phyloP scores from a whole-genome alignment of 352 stramenopile genomes.

The Globisporangium iwayamae region DNA sequence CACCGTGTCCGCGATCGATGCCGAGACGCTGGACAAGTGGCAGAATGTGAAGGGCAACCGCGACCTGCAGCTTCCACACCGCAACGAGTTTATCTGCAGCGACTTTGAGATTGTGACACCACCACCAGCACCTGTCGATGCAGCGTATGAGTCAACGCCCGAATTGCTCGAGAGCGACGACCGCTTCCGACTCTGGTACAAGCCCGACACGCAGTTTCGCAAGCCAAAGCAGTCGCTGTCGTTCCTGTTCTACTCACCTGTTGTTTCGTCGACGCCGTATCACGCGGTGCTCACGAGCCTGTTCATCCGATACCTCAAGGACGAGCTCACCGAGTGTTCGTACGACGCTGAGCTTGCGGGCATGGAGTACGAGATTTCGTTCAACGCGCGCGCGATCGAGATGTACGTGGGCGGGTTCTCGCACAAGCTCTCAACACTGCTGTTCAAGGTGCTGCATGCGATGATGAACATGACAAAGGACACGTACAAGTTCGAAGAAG shows the following conservation, averaged over 20 bases:
- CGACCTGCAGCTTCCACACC: constrained; percentile 46
- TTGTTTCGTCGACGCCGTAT: constrained; percentile 52
- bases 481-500: constrained; percentile 50
- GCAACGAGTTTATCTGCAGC: constrained; percentile 77
- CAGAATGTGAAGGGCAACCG: constrained; percentile 23
- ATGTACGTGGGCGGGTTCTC: constrained; percentile 86
- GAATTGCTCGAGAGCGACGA: constrained; percentile 31
- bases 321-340: constrained; percentile 80
- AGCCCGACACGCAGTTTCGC: constrained; percentile 85
- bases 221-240: constrained; percentile 91
- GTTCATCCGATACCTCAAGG: constrained; percentile 73
- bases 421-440: constrained; percentile 85
- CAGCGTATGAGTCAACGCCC: constrained; percentile 2
- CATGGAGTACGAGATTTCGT: constrained; percentile 73
- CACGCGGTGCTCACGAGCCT: constrained; percentile 72
- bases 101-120: constrained; percentile 60
- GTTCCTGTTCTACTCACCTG: constrained; percentile 65
- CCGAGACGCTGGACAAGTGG: constrained; percentile 40
- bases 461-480: constrained; percentile 47
- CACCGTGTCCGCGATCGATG: constrained; percentile 31
- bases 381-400: constrained; percentile 66
- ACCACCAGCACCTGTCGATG: not conserved
- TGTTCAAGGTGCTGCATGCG: constrained; percentile 64
- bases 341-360: constrained; percentile 76
- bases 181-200: constrained; percentile 75